Conservation (phyloP, 352 stramenopile genomes). For the Phytophthora cryptogea region DNA sequence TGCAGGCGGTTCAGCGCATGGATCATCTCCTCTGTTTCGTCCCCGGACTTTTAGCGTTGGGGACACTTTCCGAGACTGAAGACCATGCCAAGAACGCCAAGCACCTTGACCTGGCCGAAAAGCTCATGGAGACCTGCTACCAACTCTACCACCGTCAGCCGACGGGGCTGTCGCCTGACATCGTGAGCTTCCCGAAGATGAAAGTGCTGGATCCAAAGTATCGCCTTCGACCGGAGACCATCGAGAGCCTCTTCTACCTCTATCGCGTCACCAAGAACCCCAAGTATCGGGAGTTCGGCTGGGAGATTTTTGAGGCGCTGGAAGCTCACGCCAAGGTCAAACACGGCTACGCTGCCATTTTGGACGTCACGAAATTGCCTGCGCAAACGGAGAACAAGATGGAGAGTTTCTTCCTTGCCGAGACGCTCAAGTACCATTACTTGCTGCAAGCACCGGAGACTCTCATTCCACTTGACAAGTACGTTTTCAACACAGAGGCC, state of each 20-base stretch:
- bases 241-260: constrained; percentile 97
- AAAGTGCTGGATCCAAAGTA: constrained; percentile 81
- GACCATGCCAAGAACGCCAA: constrained; percentile 75
- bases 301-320: constrained; percentile 94
- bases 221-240: constrained; percentile 94
- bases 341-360: constrained; percentile 85
- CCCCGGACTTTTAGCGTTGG: constrained; percentile 92
- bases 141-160: constrained; percentile 94
- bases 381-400: constrained; percentile 92
- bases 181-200: constrained; percentile 88
- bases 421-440: constrained; percentile 99
- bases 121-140: constrained; percentile 93
- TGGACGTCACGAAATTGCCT: constrained; percentile 52
- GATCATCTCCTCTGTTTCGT: constrained; percentile 98
- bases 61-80: constrained; percentile 64
- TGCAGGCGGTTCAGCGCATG: constrained; percentile 79
- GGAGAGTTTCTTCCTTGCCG: constrained; percentile 98
- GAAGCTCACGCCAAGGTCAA: constrained; percentile 92
- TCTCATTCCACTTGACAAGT: constrained; percentile 91
- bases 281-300: constrained; percentile 95
- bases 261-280: constrained; percentile 94
- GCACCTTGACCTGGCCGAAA: constrained; percentile 89
- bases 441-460: constrained; percentile 88
- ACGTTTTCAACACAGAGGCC: constrained; percentile 97
- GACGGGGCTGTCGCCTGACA: constrained; percentile 94